Percentiles rank a stretch among this genome's conserved stretches.
phyloP scores from a whole-genome alignment of 306 rosid species.

The Abrus pulchellus region DNA sequence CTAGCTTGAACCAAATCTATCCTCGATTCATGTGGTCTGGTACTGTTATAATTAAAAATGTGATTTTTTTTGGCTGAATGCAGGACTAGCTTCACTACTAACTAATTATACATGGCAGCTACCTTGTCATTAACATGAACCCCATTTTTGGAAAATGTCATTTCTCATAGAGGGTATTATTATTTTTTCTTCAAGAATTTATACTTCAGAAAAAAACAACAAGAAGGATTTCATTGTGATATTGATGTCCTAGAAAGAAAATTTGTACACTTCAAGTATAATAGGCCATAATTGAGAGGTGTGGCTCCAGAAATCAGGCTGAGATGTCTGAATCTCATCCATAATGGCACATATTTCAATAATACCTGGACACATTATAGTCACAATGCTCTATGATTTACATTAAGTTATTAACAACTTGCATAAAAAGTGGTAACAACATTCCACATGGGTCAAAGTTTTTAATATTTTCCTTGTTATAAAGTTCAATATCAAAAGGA shows the following conservation, averaged over 20 bases:
- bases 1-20: background rate
- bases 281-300: background rate
- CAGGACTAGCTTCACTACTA: background rate
- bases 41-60: background rate
- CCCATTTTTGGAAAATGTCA: background rate
- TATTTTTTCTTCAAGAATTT: background rate
- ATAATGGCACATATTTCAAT: constrained; percentile 37
- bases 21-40: constrained; percentile 34
- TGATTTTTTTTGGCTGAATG: constrained; percentile 35
- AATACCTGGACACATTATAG: constrained; percentile 6
- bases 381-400: constrained; percentile 3
- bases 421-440: constrained; percentile 17
- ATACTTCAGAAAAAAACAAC: background rate
- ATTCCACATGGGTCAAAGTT: constrained; percentile 24
- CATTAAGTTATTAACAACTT: constrained; percentile 31
- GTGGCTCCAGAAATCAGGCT: constrained; percentile 32
- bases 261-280: constrained; percentile 1
- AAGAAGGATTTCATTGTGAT: background rate
- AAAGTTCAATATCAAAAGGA: constrained; percentile 26
- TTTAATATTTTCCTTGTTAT: constrained; percentile 23
- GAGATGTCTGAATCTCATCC: constrained; percentile 30
- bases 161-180: background rate
- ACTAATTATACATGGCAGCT: background rate
- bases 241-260: constrained; percentile 1
- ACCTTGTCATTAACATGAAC: constrained; percentile 4